phyloP scores from a whole-genome alignment of 192 early-diverging fungal genomes.

The Linnemannia exigua region DNA sequence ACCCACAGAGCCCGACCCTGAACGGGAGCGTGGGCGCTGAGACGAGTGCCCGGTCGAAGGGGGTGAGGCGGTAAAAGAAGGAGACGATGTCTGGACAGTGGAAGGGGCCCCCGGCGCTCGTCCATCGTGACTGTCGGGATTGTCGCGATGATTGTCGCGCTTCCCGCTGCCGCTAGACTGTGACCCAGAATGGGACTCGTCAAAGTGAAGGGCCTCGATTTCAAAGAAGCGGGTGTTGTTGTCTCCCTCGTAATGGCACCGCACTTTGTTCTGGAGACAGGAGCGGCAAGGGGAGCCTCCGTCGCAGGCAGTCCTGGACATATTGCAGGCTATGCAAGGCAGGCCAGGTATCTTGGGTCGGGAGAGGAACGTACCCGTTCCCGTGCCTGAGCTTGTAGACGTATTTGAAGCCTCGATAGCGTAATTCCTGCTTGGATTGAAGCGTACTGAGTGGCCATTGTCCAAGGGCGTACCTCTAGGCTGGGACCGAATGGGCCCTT shows the following conservation, averaged over 20 bases:
- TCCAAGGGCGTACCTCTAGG: slow-evolving; percentile 35
- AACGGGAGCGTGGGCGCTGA: slow-evolving; percentile 37
- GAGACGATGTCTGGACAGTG: background rate
- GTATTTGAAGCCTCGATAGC: background rate
- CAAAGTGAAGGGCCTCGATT: slow-evolving; percentile 48
- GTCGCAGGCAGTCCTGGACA: slow-evolving; percentile 36
- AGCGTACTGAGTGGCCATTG: slow-evolving; percentile 35
- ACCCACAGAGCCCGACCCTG: slow-evolving; percentile 30
- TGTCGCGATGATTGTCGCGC: slow-evolving; percentile 41
- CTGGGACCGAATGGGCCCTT: slow-evolving; percentile 45
- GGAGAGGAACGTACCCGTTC: slow-evolving; percentile 34
- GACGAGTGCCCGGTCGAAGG: slow-evolving; percentile 1
- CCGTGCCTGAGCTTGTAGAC: background rate
- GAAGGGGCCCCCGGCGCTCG: background rate
- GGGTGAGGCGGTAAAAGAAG: background rate
- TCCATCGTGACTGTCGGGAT: slow-evolving; percentile 13
- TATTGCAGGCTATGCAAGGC: slow-evolving; percentile 44
- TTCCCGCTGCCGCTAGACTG: slow-evolving; percentile 10
- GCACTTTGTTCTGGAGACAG: slow-evolving; percentile 26
- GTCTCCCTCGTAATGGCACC: slow-evolving; percentile 47
- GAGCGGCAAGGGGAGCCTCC: slow-evolving; percentile 46
- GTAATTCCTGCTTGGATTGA: slow-evolving; percentile 48
- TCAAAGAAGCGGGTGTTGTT: slow-evolving; percentile 53
- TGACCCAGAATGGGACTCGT: slow-evolving; percentile 9
- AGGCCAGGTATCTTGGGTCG: slow-evolving; percentile 33